phyloP scores from a whole-genome alignment of 208 protist genomes.

The Trichomonas tenax region DNA sequence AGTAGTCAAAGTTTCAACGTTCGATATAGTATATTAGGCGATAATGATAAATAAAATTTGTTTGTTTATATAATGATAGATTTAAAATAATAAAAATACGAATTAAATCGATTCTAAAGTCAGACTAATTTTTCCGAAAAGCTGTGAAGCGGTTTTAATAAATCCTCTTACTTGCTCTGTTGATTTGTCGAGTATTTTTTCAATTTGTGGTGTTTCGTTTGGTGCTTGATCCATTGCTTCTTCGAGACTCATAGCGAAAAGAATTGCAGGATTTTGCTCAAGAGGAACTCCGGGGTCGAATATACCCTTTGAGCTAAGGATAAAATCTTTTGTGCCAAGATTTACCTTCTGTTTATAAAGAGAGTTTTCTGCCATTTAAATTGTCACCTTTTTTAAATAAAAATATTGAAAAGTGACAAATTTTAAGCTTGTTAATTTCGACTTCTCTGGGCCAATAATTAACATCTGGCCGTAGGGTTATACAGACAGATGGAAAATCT shows the following conservation, averaged over 20 bases:
- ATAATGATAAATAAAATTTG: neutral
- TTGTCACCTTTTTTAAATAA: neutral
- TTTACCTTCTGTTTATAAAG: neutral
- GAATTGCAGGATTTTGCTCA: neutral
- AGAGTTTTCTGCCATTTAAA: neutral
- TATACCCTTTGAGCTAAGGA: neutral
- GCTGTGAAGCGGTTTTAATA: neutral
- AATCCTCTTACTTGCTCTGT: neutral
- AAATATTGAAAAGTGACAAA: neutral
- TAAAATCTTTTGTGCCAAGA: neutral
- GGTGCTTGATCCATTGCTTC: neutral
- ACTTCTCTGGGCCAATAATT: too few species aligned
- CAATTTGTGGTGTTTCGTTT: neutral
- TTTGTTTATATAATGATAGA: neutral
- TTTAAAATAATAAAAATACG: neutral
- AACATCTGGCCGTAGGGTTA: too few species aligned
- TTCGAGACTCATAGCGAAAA: neutral
- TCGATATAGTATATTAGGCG: neutral
- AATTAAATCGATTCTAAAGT: neutral
- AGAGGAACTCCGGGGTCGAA: neutral
- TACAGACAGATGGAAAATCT: too few species aligned
- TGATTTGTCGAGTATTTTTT: neutral
- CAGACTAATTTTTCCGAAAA: neutral
- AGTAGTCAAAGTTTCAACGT: neutral
- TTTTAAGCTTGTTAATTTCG: neutral